A percentile compares a stretch with the other conserved stretches of the same genome.
These are phyloP conservation scores for Coriaria nepalensis DNA, from an alignment of 306 rosid genomes.

Conservation along the genomic window DNA sequence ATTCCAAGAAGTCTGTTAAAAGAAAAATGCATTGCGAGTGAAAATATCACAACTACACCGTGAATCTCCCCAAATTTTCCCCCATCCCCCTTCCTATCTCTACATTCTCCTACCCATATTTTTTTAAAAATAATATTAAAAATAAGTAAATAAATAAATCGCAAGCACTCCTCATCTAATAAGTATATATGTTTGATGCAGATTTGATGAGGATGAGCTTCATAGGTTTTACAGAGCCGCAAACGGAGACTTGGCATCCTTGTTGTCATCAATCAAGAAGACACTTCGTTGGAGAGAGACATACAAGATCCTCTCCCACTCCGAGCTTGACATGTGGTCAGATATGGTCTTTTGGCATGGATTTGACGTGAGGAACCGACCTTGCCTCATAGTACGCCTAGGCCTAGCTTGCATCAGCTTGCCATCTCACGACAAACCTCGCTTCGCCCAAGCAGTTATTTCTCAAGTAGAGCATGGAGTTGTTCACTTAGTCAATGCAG, in stretches of 20 bases:
- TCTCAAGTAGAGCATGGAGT: conserved; percentile 89
- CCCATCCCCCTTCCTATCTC: no score
- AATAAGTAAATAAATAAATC: no score
- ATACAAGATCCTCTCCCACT: conserved; percentile 48
- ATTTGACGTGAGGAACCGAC: conserved; percentile 48
- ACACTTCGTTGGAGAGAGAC: conserved; percentile 66
- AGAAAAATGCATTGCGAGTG: no score
- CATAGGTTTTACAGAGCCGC: conserved; percentile 53
- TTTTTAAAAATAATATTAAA: no score
- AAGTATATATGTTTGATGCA: conserved; percentile 31
- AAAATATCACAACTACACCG: no score
- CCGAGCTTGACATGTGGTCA: conserved; percentile 78
- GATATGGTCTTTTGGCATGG: conserved; percentile 82
- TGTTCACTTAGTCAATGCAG: conserved; percentile 48
- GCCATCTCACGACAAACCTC: conserved; percentile 54
- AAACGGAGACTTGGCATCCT: conserved; percentile 45
- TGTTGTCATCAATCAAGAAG: conserved; percentile 60
- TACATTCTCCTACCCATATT: no score
- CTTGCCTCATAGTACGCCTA: conserved; percentile 76
- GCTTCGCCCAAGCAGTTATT: conserved; percentile 67
- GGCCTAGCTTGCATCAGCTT: conserved; percentile 52
- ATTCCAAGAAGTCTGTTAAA: no score
- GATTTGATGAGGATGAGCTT: conserved; percentile 66
- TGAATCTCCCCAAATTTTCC: no score
- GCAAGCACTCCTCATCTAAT: no score